Base-by-base conservation (phyloP, 768 basidiomycete genomes). In the Lactarius hengduanensis region DNA sequence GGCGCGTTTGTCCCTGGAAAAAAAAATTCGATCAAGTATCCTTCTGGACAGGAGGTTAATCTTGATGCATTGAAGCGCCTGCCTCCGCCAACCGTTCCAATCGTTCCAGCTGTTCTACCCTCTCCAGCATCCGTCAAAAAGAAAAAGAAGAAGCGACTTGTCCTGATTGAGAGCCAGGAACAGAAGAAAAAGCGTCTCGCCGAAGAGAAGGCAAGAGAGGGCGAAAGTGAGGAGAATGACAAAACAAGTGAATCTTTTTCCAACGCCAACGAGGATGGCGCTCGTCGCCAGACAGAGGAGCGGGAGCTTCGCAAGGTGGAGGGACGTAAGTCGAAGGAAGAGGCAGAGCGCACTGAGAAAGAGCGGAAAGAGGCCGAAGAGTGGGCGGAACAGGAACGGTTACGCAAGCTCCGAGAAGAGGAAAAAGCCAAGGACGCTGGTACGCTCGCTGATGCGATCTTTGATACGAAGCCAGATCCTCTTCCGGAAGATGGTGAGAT, bases 141-240 rank as follows among this genome's bases (percentile, higher is more conserved):
- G 65, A 38, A 38, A 38, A 38, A 38, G 36, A 38, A 38, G 71
- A 70, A 70, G 50, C 67, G 75, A 9, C 61, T 76, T 10, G 78
- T 92, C 36, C 82, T 89, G 67, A 83, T 92, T 68, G 90, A 92
- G 79, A 86, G 78, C 18, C 80, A 81, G 72, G 82, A 85, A 61
- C 82, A 83, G 30, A 84, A 84, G 72, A 76, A 77, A 71, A 80
- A 79, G 74, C 76, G 82, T 11, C 68, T 82, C 69, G 81, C 79
- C 22, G 79, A 80, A 64, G 81, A 82, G 71, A 76, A 79, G 59
- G 83, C 77, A 32, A 82, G 82, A 71, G 81, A 83, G 53, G 79
- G 81, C 26, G 81, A 82, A 70, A 76, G 70, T 78, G 78, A 53
- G 75, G 78, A 67, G 72, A 77, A 62, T 75, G 78, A 60, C 77